Evolutionary conservation across 2,329 filamentous ascomycete species (phyloP), one percentile per base, ranked within the genome.

Genomic region (Hypoxylon sp.): DNA sequence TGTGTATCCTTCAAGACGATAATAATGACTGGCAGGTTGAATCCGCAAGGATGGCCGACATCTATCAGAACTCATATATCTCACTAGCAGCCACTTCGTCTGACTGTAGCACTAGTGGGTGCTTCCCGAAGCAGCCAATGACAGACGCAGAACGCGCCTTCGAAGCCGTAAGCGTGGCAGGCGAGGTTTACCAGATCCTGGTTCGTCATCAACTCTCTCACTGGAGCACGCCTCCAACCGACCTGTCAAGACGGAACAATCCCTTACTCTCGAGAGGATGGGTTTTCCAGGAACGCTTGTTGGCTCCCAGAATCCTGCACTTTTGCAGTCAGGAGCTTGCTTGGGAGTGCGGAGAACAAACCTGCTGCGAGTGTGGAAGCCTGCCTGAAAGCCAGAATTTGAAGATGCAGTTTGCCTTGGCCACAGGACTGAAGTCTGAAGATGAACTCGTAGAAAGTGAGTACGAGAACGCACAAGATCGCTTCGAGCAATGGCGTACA

Each of bases 201-300:
- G 14, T 41, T 17, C 38, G 38, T 11, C 38, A 7, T 19, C 38
- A 41, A 10, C n/a, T 41, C 38, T 19, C 38, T 41, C 38, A 41
- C 38, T 41, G 38, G 38, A 41, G 38, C 38, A 9, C 38, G 19
- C 5, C 38, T 10, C 38, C 14, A 41, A 41, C n/a, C n/a, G 7
- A 41, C 5, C 38, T 41, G n/a, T 41, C 38, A 9, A 19, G 2
- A n/a, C 38, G 14, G 17, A 17, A 41, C n/a, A 41, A 41, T 19
- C 38, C 38, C n/a, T 41, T 41, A n/a, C 38, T 41, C 38, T 41
- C 38, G n/a, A 41, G 38, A 17, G 38, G 38, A 19, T 41, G 38
- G 38, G 38, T 41, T 17, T 41, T 41, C 38, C 38, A 41, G 38
- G 38, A 41, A 19, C 38, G 38, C 38, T n/a, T 41, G 38, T 19